Evolutionary conservation across 345 rosid genomes (phyloP).

Genomic region (Laguncularia racemosa): DNA sequence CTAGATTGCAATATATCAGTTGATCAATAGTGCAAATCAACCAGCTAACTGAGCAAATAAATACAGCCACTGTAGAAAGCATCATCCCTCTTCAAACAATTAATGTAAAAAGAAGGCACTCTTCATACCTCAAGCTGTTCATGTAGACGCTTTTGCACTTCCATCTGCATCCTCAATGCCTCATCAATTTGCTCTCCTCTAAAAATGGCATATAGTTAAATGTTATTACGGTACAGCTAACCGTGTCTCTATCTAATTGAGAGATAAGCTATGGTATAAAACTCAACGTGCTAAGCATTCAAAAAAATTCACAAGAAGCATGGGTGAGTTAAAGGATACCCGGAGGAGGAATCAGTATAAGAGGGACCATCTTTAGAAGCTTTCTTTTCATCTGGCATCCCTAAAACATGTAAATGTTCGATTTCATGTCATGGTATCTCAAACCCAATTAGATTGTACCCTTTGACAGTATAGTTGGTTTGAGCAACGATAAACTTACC

Average conservation of each 20-base stretch:
- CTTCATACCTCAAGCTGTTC: constrained; percentile 19
- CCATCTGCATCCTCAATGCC: constrained; percentile 18
- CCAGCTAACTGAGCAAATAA: too few species aligned
- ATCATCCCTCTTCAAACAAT: neutral
- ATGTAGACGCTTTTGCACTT: constrained; percentile 20
- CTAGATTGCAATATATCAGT: too few species aligned
- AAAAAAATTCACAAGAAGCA: neutral
- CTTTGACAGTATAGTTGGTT: neutral
- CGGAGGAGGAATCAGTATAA: constrained; percentile 10
- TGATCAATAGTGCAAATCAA: too few species aligned
- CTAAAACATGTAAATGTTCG: constrained; percentile 6
- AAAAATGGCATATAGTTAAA: neutral
- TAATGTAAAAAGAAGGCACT: neutral
- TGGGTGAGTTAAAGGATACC: constrained; percentile 1
- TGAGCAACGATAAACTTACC: constrained; percentile 5
- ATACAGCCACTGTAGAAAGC: neutral
- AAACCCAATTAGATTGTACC: neutral
- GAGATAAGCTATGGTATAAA: too few species aligned
- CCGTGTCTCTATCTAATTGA: too few species aligned
- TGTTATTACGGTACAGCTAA: neutral
- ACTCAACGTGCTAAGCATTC: neutral
- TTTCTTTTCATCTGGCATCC: constrained; percentile 9
- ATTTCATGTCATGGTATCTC: neutral
- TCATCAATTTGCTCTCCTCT: constrained; percentile 18
- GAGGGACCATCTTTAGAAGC: constrained; percentile 9